Evolutionary conservation across 345 rosid genomes (phyloP).

Genomic region (Hirschfeldia incana): DNA sequence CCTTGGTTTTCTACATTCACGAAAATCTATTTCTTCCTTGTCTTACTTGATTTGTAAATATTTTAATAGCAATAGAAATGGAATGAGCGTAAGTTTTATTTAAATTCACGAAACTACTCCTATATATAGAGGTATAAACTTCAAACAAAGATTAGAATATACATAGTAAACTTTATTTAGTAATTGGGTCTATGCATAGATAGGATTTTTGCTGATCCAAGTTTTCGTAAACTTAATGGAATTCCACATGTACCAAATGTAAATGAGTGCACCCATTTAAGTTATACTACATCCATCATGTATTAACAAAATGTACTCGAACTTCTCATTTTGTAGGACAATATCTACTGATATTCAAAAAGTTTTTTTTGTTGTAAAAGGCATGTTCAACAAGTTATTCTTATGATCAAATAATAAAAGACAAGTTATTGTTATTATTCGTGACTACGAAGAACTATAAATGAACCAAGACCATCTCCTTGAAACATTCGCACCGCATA

Average conservation of each 20-base stretch:
- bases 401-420: background rate
- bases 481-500: background rate
- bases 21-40: conserved; percentile 31
- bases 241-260: background rate
- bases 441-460: background rate
- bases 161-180: background rate
- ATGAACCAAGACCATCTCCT: background rate
- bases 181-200: conserved; percentile 5
- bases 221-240: conserved; percentile 3
- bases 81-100: background rate
- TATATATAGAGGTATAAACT: background rate
- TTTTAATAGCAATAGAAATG: conserved; percentile 8
- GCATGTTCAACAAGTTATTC: background rate
- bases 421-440: background rate
- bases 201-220: conserved; percentile 30
- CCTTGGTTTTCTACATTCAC: conserved; percentile 39
- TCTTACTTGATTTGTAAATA: conserved; percentile 17
- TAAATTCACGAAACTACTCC: background rate
- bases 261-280: background rate
- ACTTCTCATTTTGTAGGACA: background rate
- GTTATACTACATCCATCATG: background rate
- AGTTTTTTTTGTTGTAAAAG: background rate
- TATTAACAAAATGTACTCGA: background rate
- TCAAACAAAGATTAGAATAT: background rate
- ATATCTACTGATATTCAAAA: background rate